Conservation (phyloP, 306 rosid species). For the Vicia faba region DNA sequence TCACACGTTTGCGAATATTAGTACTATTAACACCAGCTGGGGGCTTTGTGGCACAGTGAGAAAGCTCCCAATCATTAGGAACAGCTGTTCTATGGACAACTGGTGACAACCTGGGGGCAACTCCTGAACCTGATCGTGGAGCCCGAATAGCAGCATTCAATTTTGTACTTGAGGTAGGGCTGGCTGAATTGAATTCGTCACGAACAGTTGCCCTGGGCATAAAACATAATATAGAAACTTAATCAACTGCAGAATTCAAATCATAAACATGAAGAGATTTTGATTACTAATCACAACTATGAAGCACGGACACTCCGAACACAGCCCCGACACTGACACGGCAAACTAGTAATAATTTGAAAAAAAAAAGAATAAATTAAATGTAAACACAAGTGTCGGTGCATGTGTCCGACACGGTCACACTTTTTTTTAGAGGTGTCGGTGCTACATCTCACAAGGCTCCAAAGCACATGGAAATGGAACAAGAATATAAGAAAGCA, state of each 20-base stretch:
- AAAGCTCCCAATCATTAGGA: constrained; percentile 87
- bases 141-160: constrained; percentile 76
- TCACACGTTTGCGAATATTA: constrained; percentile 82
- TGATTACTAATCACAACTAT: constrained; percentile 21
- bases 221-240: constrained; percentile 31
- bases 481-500: constrained; percentile 32
- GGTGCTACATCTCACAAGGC: not conserved
- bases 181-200: constrained; percentile 80
- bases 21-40: constrained; percentile 67
- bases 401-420: too few species aligned
- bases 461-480: constrained; percentile 20
- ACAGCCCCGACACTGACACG: too few species aligned
- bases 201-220: constrained; percentile 71
- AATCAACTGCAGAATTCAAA: constrained; percentile 30
- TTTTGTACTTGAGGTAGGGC: constrained; percentile 79
- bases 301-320: too few species aligned
- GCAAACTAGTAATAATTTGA: too few species aligned
- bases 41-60: constrained; percentile 78
- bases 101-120: constrained; percentile 84
- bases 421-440: too few species aligned
- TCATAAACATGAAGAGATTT: constrained; percentile 23
- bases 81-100: constrained; percentile 68
- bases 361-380: too few species aligned
- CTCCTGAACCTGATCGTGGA: constrained; percentile 86
- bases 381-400: too few species aligned